Conservation (phyloP, 1,139 yeast genomes). For the Pichia sp. region DNA sequence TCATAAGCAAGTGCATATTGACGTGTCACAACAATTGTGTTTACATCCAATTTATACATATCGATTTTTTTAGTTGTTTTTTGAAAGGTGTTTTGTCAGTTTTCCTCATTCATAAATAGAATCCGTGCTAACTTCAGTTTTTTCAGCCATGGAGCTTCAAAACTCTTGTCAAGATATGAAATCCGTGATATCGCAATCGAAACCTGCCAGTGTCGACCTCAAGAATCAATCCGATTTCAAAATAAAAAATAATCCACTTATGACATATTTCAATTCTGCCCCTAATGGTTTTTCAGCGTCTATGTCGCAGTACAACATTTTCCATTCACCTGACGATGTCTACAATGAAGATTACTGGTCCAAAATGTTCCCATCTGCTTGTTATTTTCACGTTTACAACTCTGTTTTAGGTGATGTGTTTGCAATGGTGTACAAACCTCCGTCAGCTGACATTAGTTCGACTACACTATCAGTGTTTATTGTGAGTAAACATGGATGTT, state of each 20-base stretch:
- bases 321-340: slow-evolving; percentile 7
- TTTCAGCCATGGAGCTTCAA: too few species aligned
- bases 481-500: slow-evolving; percentile 63
- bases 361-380: slow-evolving; percentile 40
- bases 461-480: slow-evolving; percentile 46
- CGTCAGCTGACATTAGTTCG: background rate
- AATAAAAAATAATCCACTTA: slow-evolving; percentile 4
- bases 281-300: slow-evolving; percentile 5
- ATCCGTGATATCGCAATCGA: slow-evolving; percentile 8
- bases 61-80: too few species aligned
- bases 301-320: slow-evolving; percentile 4
- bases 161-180: background rate
- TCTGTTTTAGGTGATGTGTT: slow-evolving; percentile 44
- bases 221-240: too few species aligned
- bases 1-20: too few species aligned
- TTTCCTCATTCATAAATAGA: too few species aligned
- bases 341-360: slow-evolving; percentile 30
- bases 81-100: too few species aligned
- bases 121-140: too few species aligned
- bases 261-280: background rate
- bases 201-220: background rate
- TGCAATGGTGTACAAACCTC: slow-evolving; percentile 41
- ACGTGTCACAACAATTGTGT: too few species aligned
- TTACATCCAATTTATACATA: too few species aligned
- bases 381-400: slow-evolving; percentile 49